A percentile compares a stretch with the other conserved stretches of the same genome.
These are phyloP conservation scores for Fusarium nurragi DNA, from an alignment of 2,329 filamentous ascomycete genomes.

Conservation along the genomic window DNA sequence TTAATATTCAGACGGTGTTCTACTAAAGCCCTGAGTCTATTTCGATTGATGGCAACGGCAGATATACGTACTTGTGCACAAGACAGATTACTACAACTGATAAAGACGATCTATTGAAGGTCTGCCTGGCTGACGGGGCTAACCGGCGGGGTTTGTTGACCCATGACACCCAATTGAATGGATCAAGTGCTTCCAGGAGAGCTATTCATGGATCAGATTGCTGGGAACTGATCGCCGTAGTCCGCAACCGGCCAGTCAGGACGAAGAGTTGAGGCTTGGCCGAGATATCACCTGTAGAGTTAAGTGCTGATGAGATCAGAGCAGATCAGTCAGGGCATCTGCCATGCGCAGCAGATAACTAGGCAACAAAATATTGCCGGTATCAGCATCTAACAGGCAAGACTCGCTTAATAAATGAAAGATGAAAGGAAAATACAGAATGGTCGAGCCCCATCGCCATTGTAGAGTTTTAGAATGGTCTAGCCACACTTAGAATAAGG, in stretches of 20 bases:
- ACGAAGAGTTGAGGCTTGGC: conserved; percentile 15
- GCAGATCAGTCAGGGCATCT: conserved; percentile 1
- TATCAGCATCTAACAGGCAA: neutral
- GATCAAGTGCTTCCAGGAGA: conserved; percentile 12
- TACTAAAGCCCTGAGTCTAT: neutral
- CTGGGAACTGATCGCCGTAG: conserved; percentile 24
- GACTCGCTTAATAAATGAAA: neutral
- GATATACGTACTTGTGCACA: neutral
- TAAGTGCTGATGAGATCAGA: conserved; percentile 18
- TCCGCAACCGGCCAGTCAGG: conserved; percentile 35
- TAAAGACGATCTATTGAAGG: neutral
- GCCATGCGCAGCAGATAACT: neutral
- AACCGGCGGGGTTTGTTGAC: conserved; percentile 25
- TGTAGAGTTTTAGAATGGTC: conserved; percentile 29
- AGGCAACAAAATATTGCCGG: conserved; percentile 10
- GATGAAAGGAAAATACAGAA: conserved; percentile 3
- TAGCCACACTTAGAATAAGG: conserved; percentile 31
- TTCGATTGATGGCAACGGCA: conserved; percentile 6
- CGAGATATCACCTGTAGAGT: conserved; percentile 14
- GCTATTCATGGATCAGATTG: conserved; percentile 19
- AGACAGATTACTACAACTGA: conserved; percentile 1
- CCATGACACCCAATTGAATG: conserved; percentile 21
- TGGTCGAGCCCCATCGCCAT: conserved; percentile 17
- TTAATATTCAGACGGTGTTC: neutral
- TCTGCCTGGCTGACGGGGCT: conserved; percentile 17